These are phyloP conservation scores for Amaranthus cruentus DNA, from an alignment of 148 eudicot species.

Conservation along the genomic window DNA sequence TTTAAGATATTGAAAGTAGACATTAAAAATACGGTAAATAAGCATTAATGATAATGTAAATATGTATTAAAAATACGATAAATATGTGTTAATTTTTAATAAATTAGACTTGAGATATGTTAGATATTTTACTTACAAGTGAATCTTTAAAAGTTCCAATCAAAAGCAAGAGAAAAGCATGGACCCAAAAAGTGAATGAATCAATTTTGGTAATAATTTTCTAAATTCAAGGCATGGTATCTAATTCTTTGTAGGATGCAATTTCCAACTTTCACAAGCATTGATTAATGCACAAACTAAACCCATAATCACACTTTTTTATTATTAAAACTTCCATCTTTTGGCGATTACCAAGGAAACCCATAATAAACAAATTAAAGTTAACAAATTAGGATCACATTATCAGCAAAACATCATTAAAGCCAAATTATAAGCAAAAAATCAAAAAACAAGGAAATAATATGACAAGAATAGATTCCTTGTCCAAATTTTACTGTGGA, in stretches of 20 bases:
- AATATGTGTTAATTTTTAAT: no score
- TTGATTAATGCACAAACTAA: no score
- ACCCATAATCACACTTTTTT: no score
- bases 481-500: conserved; percentile 10
- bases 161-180: conserved; percentile 13
- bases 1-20: no score
- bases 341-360: no score
- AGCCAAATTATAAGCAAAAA: conserved; percentile 8
- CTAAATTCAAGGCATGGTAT: neutral
- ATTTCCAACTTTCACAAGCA: neutral
- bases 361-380: no score
- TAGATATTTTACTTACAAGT: neutral
- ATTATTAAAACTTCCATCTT: no score
- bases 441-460: conserved; percentile 14
- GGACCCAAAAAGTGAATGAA: conserved; percentile 15
- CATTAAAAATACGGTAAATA: no score
- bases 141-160: neutral
- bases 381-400: conserved; percentile 1
- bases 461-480: conserved; percentile 24
- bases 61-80: no score
- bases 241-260: neutral
- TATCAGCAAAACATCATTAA: neutral
- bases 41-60: no score
- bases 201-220: neutral
- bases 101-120: no score